Percentiles rank a stretch among this genome's conserved stretches.
phyloP scores from a whole-genome alignment of 176 grass and related monocot genomes.

The Carex parvula region DNA sequence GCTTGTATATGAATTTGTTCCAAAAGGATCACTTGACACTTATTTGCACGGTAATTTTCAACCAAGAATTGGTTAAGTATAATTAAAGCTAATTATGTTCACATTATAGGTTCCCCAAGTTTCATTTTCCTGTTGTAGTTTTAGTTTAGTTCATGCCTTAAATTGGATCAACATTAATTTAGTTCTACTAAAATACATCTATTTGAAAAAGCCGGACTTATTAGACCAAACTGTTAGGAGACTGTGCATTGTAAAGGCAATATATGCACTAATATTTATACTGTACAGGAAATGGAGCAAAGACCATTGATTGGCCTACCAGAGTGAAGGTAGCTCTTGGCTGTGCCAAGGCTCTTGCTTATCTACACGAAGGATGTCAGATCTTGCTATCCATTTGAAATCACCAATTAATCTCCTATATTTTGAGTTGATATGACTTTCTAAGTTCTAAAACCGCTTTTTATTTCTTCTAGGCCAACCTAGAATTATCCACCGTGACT shows the following conservation, averaged over 20 bases:
- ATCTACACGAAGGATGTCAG: slow-evolving; percentile 80
- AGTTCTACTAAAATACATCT: neutral
- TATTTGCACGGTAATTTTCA: slow-evolving; percentile 63
- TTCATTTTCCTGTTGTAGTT: neutral
- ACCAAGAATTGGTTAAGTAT: too few species aligned
- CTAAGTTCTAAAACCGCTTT: neutral
- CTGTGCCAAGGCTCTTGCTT: slow-evolving; percentile 69
- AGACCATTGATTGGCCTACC: slow-evolving; percentile 54
- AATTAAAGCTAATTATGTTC: too few species aligned
- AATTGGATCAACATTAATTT: neutral
- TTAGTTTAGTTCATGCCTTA: neutral
- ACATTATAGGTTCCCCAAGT: neutral
- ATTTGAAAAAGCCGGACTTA: neutral
- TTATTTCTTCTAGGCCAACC: slow-evolving; percentile 54
- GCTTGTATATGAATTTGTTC: slow-evolving; percentile 74
- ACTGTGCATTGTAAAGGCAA: neutral
- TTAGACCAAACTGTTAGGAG: neutral
- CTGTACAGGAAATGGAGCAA: slow-evolving; percentile 37
- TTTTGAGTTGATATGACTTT: neutral
- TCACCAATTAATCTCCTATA: slow-evolving; percentile 1
- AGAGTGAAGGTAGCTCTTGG: slow-evolving; percentile 69
- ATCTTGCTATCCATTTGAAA: slow-evolving; percentile 12
- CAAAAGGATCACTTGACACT: slow-evolving; percentile 53
- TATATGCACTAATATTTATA: neutral
- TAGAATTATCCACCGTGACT: slow-evolving; percentile 79